phyloP scores from a whole-genome alignment of 2,329 filamentous ascomycete genomes.

The Alternaria consortialis region DNA sequence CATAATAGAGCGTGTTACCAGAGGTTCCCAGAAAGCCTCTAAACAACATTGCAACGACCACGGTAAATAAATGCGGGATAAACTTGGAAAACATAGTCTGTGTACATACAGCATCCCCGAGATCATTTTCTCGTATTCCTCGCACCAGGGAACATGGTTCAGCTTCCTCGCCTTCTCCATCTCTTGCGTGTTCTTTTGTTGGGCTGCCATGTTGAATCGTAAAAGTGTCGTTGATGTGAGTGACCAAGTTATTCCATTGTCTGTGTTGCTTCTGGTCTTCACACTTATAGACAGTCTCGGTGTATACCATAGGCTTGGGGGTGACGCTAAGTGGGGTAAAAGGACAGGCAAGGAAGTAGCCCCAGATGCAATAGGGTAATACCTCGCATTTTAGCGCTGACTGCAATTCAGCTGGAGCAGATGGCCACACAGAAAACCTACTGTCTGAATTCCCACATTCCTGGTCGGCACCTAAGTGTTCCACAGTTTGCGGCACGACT shows the following conservation, averaged over 20 bases:
- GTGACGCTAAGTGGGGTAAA: slow-evolving; percentile 29
- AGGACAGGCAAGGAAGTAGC: not conserved
- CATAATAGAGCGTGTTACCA: too few relatives aligned
- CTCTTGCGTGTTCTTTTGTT: slow-evolving; percentile 54
- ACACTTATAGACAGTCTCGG: not conserved
- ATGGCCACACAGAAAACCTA: not conserved
- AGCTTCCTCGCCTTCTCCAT: slow-evolving; percentile 60
- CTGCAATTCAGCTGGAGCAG: not conserved
- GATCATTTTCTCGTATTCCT: slow-evolving; percentile 72
- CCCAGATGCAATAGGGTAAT: slow-evolving; percentile 23
- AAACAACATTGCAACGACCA: not conserved
- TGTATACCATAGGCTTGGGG: slow-evolving; percentile 1
- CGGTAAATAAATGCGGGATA: not conserved
- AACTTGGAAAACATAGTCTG: not conserved
- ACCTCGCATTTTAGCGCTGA: slow-evolving; percentile 34
- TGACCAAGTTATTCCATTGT: not conserved
- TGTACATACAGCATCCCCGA: slow-evolving; percentile 66
- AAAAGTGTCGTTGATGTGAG: not conserved
- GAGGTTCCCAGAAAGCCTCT: too few relatives aligned
- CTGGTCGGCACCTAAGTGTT: not conserved
- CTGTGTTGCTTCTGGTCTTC: not conserved
- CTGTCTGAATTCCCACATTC: not conserved
- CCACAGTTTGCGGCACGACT: slow-evolving; percentile 17
- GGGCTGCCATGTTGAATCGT: slow-evolving; percentile 46
- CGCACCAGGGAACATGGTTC: slow-evolving; percentile 64